Base-by-base conservation (phyloP, 441 rosid species). In the Jatropha podagrica region DNA sequence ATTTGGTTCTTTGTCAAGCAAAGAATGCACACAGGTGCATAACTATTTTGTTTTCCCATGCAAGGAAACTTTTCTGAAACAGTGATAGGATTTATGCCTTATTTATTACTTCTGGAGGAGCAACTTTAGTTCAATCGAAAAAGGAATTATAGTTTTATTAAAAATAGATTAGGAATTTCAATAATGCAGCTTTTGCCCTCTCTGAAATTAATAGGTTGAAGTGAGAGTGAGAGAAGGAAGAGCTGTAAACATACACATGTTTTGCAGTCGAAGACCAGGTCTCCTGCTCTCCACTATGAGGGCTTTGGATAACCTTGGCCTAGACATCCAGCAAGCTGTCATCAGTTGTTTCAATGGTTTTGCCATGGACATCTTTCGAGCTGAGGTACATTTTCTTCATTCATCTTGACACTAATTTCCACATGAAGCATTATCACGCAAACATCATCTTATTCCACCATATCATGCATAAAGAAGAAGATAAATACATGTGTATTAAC, bases 181-280 rank as follows among this genome's bases (percentile, higher is more conserved):
- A 54, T 73, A 14, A 54, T 56, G 27, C 51, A 14, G 38, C 32
- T 69, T 32, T 58, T 23, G n/a, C 0, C 1, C 70, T 60, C 68
- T 51, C 38, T 79, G 40, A 66, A 27, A 52, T 5, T 73, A 3
- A 10, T 51, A 90, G 95, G 92, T 88, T 70, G 95, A 90, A 66
- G 95, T 90, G 23, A 86, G 89, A 81, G 67, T 74, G 72, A 84
- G 90, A 74, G 95, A 90, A 86, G 93, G 93, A 76, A 78, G 91
- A 82, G 95, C 89, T 23, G 95, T 93, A 73, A 91, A 90, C 85
- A 91, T 93, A 72, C 96, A 93, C 83, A 93, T 93, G 95, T 90
- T 90, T 54, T 91, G 91, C 51, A 84, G 87, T 54, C 85, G 90
- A 59, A 87, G 82, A 82, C 89, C 90, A 15, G 93, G 93, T 32